Evolutionary conservation across 805 yeast genomes (phyloP), one percentile per base, ranked within the genome.

Genomic region (Zygoascus tannicola): DNA sequence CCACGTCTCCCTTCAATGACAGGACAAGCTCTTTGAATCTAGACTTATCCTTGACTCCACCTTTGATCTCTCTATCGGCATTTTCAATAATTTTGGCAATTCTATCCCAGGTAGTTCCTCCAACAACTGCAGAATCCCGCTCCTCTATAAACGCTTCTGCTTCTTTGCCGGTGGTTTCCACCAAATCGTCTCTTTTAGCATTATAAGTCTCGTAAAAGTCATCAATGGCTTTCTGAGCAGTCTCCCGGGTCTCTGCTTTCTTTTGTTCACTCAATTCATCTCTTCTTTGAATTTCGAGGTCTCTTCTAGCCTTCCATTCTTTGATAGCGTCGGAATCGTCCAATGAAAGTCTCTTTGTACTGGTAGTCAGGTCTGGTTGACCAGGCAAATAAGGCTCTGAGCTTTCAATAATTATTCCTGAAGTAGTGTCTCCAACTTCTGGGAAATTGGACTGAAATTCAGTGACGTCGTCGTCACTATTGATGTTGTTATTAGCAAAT

Each of bases 121-220:
- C 65, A 23, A 64, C 59, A 32, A 62, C 64, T 32, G 53, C 58
- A 23, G 74, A 73, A 60, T 87, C 95, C 60, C 92, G 80, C 56
- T 81, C 78, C 44, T 73, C 76, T 49, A 84, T 60, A 59, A 81
- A 87, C 48, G 75, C 76, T 52, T 75, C 78, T 54, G 85, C 85
- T 53, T 82, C 92, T 41, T 69, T 68, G 59, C 71, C 70, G 10
- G 84, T 80, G 46, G 74, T 72, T 48, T 75, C 79, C 44, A 80
- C 67, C 41, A 78, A 75, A 51, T 74, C 74, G 43, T 85, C 90
- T 63, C 79, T 82, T 68, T 88, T 88, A 58, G 73, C 70, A 67
- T 85, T 87, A 71, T 90, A 90, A 58, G 80, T 81, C 55, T 85
- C 95, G 64, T 90, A 90, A 63, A 90, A 90, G 51, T 84, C 95